Percentiles rank a stretch among this genome's conserved stretches.
These are phyloP conservation scores for Paecilomyces sp. DNA, from an alignment of 2,329 filamentous ascomycete genomes.

Conservation along the genomic window DNA sequence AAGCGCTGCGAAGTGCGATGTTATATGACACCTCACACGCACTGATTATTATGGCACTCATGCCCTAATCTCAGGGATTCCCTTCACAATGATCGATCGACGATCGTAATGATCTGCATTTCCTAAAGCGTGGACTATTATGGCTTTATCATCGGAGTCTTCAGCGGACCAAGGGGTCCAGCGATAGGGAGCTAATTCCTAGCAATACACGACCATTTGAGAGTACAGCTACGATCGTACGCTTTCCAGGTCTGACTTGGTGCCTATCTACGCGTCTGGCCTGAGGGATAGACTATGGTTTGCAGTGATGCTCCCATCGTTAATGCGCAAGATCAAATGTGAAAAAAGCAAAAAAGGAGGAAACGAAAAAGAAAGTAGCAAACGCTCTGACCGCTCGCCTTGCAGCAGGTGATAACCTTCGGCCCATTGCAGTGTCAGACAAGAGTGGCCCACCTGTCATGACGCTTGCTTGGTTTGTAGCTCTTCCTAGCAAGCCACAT, in stretches of 20 bases:
- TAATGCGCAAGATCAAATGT: neutral
- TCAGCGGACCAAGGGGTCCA: neutral
- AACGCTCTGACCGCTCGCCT: neutral
- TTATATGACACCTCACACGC: neutral
- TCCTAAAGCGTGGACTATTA: neutral
- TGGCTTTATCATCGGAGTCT: neutral
- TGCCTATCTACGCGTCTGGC: neutral
- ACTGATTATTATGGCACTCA: neutral
- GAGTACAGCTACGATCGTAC: neutral
- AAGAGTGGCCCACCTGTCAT: neutral
- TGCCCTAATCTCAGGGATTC: neutral
- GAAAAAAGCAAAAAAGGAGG: neutral
- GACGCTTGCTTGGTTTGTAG: neutral
- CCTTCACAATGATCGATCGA: neutral
- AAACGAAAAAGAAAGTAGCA: neutral
- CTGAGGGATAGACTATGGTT: neutral
- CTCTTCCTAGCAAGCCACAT: neutral
- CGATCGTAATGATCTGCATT: neutral
- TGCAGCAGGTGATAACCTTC: neutral
- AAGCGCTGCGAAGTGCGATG: neutral
- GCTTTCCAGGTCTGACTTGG: neutral
- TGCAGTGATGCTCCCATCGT: neutral
- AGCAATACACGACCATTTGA: neutral
- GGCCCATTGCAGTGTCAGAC: neutral
- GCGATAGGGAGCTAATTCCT: neutral